Evolutionary conservation across 192 early-diverging fungal species (phyloP).

Genomic region (Chytriomyces confervae): DNA sequence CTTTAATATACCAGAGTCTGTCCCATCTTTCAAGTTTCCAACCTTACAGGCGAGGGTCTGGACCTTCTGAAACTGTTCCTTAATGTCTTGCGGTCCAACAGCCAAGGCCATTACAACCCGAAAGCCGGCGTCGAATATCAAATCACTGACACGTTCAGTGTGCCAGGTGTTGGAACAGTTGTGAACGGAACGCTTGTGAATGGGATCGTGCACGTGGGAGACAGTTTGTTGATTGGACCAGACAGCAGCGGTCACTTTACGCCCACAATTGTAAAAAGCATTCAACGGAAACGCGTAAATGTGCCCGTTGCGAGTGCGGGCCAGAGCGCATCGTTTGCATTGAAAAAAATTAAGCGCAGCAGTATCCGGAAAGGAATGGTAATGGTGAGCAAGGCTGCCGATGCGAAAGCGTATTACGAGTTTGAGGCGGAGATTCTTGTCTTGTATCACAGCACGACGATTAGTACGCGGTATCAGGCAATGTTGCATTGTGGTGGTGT

Average conservation of each 20-base stretch:
- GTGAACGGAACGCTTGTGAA: conserved; percentile 78
- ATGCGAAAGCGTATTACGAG: conserved; percentile 63
- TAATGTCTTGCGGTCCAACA: conserved; percentile 75
- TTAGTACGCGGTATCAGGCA: conserved; percentile 88
- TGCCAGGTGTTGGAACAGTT: conserved; percentile 88
- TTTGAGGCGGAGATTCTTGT: conserved; percentile 95
- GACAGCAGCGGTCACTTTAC: conserved; percentile 83
- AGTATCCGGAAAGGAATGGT: conserved; percentile 88
- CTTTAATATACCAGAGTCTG: conserved; percentile 65
- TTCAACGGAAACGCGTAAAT: conserved; percentile 86
- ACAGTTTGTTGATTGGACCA: conserved; percentile 83
- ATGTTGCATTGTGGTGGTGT: conserved; percentile 91
- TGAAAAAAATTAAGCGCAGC: conserved; percentile 82
- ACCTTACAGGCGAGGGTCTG: conserved; percentile 83
- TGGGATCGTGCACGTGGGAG: conserved; percentile 81
- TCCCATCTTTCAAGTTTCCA: conserved; percentile 94
- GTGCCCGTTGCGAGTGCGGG: conserved; percentile 79
- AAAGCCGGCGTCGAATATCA: conserved; percentile 73
- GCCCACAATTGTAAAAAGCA: conserved; percentile 78
- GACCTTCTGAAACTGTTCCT: conserved; percentile 79
- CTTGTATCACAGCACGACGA: conserved; percentile 90
- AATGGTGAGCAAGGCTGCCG: conserved; percentile 57
- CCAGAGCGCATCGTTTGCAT: conserved; percentile 82
- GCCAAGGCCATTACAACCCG: conserved; percentile 65
- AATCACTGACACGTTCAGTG: conserved; percentile 89